A percentile compares a stretch with the other conserved stretches of the same genome.
Conservation (phyloP, 2,329 filamentous ascomycete genomes). For the Clonostachys solani region DNA sequence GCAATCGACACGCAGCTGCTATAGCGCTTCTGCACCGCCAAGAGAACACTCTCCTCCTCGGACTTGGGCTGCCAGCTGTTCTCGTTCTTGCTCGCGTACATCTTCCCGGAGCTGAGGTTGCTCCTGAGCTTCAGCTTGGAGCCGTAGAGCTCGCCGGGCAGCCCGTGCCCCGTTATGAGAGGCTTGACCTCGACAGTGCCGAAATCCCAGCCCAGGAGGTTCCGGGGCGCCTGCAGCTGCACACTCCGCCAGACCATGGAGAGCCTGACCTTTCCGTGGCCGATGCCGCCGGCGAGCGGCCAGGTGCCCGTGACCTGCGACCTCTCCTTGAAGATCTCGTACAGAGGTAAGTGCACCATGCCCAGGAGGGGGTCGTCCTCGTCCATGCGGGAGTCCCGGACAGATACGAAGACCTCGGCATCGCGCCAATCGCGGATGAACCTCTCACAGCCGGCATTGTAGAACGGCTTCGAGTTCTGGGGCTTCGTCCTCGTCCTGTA, state of each 20-base stretch:
- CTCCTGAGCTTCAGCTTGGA: conserved; percentile 57
- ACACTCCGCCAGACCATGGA: conserved; percentile 72
- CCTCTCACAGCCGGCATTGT: conserved; percentile 71
- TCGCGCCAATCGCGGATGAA: conserved; percentile 66
- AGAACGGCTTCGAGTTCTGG: conserved; percentile 74
- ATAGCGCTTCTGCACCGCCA: conserved; percentile 55
- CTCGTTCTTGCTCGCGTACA: conserved; percentile 40
- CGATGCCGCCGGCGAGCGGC: conserved; percentile 68
- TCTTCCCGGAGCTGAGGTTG: conserved; percentile 51
- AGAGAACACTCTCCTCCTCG: conserved; percentile 35
- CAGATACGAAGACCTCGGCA: conserved; percentile 63
- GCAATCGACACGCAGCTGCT: conserved; percentile 49
- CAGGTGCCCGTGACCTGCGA: conserved; percentile 64
- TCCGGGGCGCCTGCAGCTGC: conserved; percentile 53
- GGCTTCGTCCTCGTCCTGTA: conserved; percentile 73
- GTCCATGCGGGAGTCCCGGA: conserved; percentile 63
- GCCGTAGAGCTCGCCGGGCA: conserved; percentile 41
- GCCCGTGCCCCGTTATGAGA: conserved; percentile 31
- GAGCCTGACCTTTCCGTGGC: conserved; percentile 63
- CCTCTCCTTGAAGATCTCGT: conserved; percentile 55
- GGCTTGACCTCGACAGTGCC: conserved; percentile 65
- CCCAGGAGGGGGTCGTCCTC: conserved; percentile 69
- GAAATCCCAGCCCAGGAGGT: conserved; percentile 65
- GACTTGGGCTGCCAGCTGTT: conserved; percentile 50
- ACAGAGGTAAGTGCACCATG: conserved; percentile 63